Evolutionary conservation across 306 rosid genomes (phyloP), one percentile per base, ranked within the genome.

Genomic region (Medicago ruthenica): DNA sequence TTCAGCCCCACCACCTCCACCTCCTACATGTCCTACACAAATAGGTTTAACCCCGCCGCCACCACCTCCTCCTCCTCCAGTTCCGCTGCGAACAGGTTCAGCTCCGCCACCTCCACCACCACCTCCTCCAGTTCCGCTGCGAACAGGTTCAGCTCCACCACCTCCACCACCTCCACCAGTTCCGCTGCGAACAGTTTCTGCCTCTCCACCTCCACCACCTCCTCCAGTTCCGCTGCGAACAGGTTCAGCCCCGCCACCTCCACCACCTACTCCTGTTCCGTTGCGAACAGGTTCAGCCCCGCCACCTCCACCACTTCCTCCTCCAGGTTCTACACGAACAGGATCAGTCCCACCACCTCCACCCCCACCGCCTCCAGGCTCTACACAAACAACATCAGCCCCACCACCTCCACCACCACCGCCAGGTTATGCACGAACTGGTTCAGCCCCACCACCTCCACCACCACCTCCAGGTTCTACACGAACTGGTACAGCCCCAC

Each of bases 201-300:
- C 21, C 12, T 42, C 53, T 12, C 74, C 80, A n/a, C 80, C 88
- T 24, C 89, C 91, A 24, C 89, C 91, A 24, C 92, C 90, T 18
- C 85, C 80, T 34, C 77, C 78, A 6, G 76, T 83, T 17, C 55
- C 78, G 31, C 20, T 42, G 42, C 78, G 40, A 21, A 39, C 37
- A n/a, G 61, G 83, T 55, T 39, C 73, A 67, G 68, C 34, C 55
- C 81, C 85, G 16, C 80, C 85, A 7, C 84, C 82, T 59, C 85
- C 85, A 67, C 93, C 83, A 47, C 85, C 59, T 2, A 22, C 60
- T 8, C 62, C 69, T 10, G 79, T 71, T 4, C 48, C 4, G 21
- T 1, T 9, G 8, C 40, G 66, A 57, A 5, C 42, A 57, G 79
- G 79, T 67, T 53, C 58, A 74, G 17, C 48, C 14, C 57, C 80